Base-by-base conservation (phyloP, 2,329 filamentous ascomycete species). In the Ilyonectria robusta region DNA sequence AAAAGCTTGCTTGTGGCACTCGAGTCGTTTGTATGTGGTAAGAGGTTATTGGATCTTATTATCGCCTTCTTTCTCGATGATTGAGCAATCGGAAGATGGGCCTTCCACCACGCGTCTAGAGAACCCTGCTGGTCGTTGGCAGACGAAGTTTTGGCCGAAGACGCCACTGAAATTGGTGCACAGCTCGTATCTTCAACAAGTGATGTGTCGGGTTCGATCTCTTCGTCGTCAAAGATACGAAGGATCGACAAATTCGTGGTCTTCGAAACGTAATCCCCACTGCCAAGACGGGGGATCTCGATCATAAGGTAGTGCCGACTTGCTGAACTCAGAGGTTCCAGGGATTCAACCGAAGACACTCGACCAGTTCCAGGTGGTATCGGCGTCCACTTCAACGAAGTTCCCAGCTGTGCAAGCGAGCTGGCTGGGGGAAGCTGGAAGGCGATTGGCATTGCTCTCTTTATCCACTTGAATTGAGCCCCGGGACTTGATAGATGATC, bases 1-100 rank as follows among this genome's bases (percentile, higher is more conserved):
- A 82, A 59, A 2, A 82, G 68, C 26, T 64, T 77, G 5, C 70
- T 71, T 2, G 78, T 77, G 2, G 75, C 72, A 26, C 69, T 70
- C 8, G 68, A 37, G 21, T 77, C 73, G 13, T 48, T 57, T 2
- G 63, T 62, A 6, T 47, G 33, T 2, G 73, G 67, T 6, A 78
- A 60, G 1, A 75, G 29, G 21, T 10, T 37, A 3, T 37, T 17
- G 9, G 29, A 15, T 9, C 59, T 44, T 3, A 48, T 33, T 6
- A 8, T 29, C 19, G 17, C 3, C n/a, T 62, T 76, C 4, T 59
- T 58, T 42, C 56, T 63, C 8, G 33, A 35, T 4, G 10, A 2
- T 6, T 54, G 42, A 4, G 2, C 15, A 19, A 15, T 1, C 10
- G 11, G 55, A 19, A 35, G 19, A 19, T 42, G 48, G 9, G 55